Percentiles rank a stretch among this genome's conserved stretches.
phyloP scores from a whole-genome alignment of 2,329 filamentous ascomycete genomes.

The Pestalotiopsis sp. region DNA sequence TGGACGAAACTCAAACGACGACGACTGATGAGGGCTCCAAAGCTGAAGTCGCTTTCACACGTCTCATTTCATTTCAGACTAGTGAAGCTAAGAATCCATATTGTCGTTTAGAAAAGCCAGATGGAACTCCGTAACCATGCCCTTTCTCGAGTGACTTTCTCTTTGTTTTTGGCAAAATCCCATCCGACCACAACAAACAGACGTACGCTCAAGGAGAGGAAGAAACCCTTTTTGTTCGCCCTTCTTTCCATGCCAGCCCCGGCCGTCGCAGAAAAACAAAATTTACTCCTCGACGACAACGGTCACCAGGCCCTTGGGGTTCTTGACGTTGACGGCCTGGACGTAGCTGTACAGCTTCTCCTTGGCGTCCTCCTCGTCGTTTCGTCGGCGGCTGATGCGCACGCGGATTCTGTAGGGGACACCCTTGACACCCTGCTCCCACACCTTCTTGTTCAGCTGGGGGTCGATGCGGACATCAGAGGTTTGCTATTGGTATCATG shows the following conservation, averaged over 20 bases:
- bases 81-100: conserved; percentile 20
- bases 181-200: conserved; percentile 12
- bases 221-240: conserved; percentile 25
- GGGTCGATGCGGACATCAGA: conserved; percentile 97
- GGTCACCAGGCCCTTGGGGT: conserved; percentile 96
- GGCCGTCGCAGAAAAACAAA: conserved; percentile 10
- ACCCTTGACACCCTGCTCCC: conserved; percentile 99
- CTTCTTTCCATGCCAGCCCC: conserved; percentile 18
- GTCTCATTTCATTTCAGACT: conserved; percentile 16
- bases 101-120: conserved; percentile 18
- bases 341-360: conserved; percentile 99
- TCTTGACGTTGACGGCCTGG: conserved; percentile 99
- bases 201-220: conserved; percentile 10
- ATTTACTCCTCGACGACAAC: conserved; percentile 78
- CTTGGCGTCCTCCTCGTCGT: conserved; percentile 99
- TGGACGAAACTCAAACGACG: background rate
- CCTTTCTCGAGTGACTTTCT: conserved; percentile 14
- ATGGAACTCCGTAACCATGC: conserved; percentile 21
- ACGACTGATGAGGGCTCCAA: background rate
- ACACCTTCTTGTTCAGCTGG: conserved; percentile 99
- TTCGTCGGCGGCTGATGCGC: conserved; percentile 99
- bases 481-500: conserved; percentile 71
- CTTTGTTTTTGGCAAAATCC: background rate
- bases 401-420: conserved; percentile 96
- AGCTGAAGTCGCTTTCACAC: conserved; percentile 11